A percentile compares a stretch with the other conserved stretches of the same genome.
These are phyloP conservation scores for Thielaviopsis cerberus DNA, from an alignment of 2,329 filamentous ascomycete genomes.

Conservation along the genomic window DNA sequence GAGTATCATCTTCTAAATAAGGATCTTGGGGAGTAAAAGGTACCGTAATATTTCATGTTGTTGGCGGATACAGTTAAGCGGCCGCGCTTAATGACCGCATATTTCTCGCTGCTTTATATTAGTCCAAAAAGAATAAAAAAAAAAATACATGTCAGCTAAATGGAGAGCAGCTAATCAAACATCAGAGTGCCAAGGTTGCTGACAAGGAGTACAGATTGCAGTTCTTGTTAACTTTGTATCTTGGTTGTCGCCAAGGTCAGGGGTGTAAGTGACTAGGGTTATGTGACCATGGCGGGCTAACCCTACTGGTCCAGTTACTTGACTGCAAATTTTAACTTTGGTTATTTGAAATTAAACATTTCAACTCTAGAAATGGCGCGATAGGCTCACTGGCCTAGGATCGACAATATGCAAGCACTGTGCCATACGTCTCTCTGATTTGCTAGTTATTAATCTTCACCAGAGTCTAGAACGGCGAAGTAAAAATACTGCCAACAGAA, in stretches of 20 bases:
- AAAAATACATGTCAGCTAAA: background rate
- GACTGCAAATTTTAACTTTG: no score
- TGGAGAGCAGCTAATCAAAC: no score
- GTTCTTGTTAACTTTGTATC: no score
- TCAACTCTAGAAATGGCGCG: no score
- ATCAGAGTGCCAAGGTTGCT: background rate
- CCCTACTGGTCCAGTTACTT: no score
- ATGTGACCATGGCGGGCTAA: no score
- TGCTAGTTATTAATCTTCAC: background rate
- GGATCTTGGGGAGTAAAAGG: background rate
- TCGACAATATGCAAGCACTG: no score
- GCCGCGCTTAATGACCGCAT: background rate
- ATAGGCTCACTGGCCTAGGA: no score
- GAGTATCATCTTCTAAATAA: background rate
- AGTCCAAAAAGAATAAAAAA: background rate
- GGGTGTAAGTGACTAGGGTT: no score
- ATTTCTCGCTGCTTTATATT: background rate
- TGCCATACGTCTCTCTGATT: background rate
- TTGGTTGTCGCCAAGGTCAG: no score
- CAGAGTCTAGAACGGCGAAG: background rate
- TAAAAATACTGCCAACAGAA: background rate
- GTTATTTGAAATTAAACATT: no score
- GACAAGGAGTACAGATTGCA: no score
- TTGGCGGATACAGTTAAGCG: background rate
- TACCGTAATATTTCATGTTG: background rate